These are phyloP conservation scores for Scenedesmus sp. DNA, from an alignment of 163 green algal species.

Conservation along the genomic window DNA sequence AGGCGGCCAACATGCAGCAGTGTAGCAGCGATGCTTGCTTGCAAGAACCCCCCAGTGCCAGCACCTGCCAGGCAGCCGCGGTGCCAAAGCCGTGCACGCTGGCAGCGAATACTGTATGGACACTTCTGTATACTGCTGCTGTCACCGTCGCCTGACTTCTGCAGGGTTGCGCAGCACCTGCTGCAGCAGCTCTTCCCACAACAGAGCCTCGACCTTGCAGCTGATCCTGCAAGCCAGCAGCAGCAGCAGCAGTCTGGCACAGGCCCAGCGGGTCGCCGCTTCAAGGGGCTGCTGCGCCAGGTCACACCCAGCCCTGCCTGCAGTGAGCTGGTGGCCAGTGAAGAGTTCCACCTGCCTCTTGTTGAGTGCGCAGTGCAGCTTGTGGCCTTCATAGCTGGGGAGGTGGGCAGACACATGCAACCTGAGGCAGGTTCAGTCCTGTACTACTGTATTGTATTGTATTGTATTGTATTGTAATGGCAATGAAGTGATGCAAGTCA, in stretches of 20 bases:
- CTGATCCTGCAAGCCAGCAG: not conserved
- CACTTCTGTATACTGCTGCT: too few species aligned
- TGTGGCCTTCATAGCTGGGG: slow-evolving; percentile 13
- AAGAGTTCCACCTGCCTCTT: slow-evolving; percentile 45
- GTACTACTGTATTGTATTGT: too few species aligned
- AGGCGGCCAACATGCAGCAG: not conserved
- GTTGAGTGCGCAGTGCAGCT: slow-evolving; percentile 38
- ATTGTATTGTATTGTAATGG: too few species aligned
- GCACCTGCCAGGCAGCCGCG: too few species aligned
- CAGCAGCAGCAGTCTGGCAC: not conserved
- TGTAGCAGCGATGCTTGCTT: too few species aligned
- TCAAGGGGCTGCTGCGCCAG: slow-evolving; percentile 7
- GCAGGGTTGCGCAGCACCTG: slow-evolving; percentile 29
- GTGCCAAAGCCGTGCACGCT: too few species aligned
- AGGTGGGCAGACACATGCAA: not conserved
- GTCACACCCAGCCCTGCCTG: not conserved
- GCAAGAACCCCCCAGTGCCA: too few species aligned
- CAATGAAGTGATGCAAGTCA: too few species aligned
- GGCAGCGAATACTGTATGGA: too few species aligned
- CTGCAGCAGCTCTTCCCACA: slow-evolving; percentile 34
- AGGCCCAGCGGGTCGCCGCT: not conserved
- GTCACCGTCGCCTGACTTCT: not conserved
- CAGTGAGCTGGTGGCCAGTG: slow-evolving; percentile 7
- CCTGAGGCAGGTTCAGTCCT: too few species aligned
- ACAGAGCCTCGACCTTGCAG: not conserved